Evolutionary conservation across 2,329 filamentous ascomycete genomes (phyloP).

Genomic region (Grosmannia serpens): DNA sequence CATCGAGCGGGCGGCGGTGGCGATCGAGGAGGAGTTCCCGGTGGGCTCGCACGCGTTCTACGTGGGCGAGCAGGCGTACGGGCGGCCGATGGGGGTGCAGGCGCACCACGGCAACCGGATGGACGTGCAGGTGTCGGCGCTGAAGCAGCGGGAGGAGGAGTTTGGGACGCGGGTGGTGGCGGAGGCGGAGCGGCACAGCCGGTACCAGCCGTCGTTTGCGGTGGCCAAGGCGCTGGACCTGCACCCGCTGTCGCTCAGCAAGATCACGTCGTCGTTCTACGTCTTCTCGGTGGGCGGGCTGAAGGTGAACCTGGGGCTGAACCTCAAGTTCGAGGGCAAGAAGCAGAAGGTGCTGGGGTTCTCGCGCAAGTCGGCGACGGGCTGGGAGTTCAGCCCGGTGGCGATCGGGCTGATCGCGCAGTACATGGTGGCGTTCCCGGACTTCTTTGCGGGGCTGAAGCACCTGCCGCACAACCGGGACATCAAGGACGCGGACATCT

Average conservation of each 20-base stretch:
- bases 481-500: constrained; percentile 77
- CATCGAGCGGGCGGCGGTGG: constrained; percentile 75
- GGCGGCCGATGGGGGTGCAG: constrained; percentile 73
- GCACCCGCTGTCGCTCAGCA: constrained; percentile 81
- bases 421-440: constrained; percentile 90
- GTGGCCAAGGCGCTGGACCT: constrained; percentile 73
- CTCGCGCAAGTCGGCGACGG: constrained; percentile 71
- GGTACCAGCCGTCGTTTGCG: constrained; percentile 78
- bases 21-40: constrained; percentile 87
- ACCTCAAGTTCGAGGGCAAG: constrained; percentile 92
- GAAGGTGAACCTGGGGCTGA: constrained; percentile 82
- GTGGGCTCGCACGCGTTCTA: constrained; percentile 77
- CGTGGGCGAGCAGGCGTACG: constrained; percentile 86
- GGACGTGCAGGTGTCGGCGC: constrained; percentile 63
- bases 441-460: constrained; percentile 86
- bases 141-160: constrained; percentile 64
- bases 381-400: constrained; percentile 91
- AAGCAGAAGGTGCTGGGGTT: constrained; percentile 95
- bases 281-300: constrained; percentile 60
- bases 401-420: constrained; percentile 70
- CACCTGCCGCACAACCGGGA: constrained; percentile 76
- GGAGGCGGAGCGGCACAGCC: constrained; percentile 56
- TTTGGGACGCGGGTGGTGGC: constrained; percentile 67
- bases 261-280: constrained; percentile 89
- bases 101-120: constrained; percentile 62